Conservation (phyloP, 169 alveolate genomes). For the Perkinsus olseni region DNA sequence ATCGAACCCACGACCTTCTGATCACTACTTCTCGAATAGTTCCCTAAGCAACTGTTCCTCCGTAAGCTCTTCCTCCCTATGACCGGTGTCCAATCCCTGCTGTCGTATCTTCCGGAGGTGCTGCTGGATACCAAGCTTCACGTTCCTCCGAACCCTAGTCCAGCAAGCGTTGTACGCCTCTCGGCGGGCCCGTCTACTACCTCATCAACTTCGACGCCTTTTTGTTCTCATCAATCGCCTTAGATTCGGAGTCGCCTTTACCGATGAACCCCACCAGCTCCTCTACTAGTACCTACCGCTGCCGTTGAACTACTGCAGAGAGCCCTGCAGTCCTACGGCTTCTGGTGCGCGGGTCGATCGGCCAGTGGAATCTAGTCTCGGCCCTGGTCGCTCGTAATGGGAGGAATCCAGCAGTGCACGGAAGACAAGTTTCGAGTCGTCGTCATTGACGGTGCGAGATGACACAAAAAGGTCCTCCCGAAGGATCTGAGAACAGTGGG, state of each 20-base stretch:
- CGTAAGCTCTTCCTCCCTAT: neutral
- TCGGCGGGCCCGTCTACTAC: neutral
- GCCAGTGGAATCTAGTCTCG: neutral
- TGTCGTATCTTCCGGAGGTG: neutral
- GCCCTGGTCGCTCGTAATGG: neutral
- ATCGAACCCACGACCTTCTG: neutral
- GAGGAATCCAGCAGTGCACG: neutral
- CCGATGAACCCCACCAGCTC: neutral
- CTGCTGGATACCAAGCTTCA: neutral
- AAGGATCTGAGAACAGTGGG: neutral
- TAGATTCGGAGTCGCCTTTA: neutral
- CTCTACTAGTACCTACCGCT: neutral
- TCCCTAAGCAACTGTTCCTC: neutral
- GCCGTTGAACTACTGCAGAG: neutral
- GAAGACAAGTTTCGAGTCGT: neutral
- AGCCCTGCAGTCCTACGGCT: neutral
- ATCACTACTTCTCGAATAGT: neutral
- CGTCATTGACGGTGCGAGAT: neutral
- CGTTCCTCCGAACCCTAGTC: neutral
- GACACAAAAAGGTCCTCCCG: neutral
- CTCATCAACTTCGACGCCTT: neutral
- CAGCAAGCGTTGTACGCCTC: neutral
- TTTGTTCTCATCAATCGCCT: neutral
- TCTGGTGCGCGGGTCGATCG: neutral
- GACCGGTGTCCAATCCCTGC: neutral